Percentiles rank a stretch among this genome's conserved stretches.
phyloP scores from a whole-genome alignment of 129 eudicot species.

The Apium graveolens region DNA sequence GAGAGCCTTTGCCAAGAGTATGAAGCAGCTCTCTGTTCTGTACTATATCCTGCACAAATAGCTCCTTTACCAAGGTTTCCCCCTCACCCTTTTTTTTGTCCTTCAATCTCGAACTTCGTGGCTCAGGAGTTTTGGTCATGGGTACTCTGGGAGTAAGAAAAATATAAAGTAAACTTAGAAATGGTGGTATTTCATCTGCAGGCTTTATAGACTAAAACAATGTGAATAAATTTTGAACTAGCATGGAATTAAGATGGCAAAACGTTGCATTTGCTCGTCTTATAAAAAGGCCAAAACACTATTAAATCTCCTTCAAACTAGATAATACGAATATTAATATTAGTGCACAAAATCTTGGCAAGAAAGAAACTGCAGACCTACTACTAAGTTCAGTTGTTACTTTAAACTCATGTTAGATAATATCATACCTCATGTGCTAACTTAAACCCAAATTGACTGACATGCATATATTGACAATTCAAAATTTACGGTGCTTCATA shows the following conservation, averaged over 20 bases:
- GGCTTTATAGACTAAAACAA: not conserved
- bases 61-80: conserved; percentile 63
- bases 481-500: not conserved
- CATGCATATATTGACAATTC: not conserved
- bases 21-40: conserved; percentile 59
- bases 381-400: not conserved
- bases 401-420: not conserved
- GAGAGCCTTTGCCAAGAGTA: conserved; percentile 66
- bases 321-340: not conserved
- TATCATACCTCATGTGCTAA: not conserved
- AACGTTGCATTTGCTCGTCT: not conserved
- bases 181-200: not conserved
- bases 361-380: not conserved
- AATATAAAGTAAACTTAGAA: not conserved
- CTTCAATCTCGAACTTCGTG: conserved; percentile 86
- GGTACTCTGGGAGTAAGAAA: conserved; percentile 48
- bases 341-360: not conserved
- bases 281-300: not conserved
- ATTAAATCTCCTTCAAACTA: not conserved
- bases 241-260: not conserved
- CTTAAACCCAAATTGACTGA: not conserved
- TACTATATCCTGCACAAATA: conserved; percentile 64
- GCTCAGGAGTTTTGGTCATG: conserved; percentile 42
- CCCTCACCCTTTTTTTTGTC: conserved; percentile 82
- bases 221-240: not conserved